A percentile compares a stretch with the other conserved stretches of the same genome.
phyloP scores from a whole-genome alignment of 1,139 yeast genomes.

The Hyphopichia fennica region DNA sequence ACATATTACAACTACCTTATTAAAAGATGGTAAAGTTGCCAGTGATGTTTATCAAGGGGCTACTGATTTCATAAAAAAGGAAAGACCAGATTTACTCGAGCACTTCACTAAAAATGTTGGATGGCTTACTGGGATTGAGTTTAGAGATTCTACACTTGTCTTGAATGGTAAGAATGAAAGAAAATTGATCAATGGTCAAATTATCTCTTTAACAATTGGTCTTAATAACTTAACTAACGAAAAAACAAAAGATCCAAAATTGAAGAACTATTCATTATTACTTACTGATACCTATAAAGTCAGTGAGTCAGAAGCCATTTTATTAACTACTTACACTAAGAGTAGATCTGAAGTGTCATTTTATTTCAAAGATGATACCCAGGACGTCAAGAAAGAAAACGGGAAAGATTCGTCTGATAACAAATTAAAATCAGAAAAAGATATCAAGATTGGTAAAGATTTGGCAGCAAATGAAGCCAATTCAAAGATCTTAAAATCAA shows the following conservation, averaged over 20 bases:
- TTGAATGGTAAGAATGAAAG: slow-evolving; percentile 76
- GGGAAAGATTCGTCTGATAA: slow-evolving; percentile 18
- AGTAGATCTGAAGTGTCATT: slow-evolving; percentile 75
- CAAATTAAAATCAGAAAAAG: slow-evolving; percentile 33
- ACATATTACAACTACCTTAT: slow-evolving; percentile 51
- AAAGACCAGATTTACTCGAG: slow-evolving; percentile 60
- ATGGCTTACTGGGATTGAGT: slow-evolving; percentile 88
- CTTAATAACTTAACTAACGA: slow-evolving; percentile 59
- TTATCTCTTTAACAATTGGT: slow-evolving; percentile 76
- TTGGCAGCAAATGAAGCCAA: slow-evolving; percentile 34
- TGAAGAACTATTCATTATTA: slow-evolving; percentile 63
- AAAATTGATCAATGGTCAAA: slow-evolving; percentile 66
- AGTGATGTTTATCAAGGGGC: slow-evolving; percentile 68
- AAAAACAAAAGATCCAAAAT: slow-evolving; percentile 46
- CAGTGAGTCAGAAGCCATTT: slow-evolving; percentile 57
- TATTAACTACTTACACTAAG: slow-evolving; percentile 76
- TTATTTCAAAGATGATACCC: slow-evolving; percentile 71
- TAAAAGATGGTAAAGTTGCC: slow-evolving; percentile 69
- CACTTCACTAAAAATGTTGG: slow-evolving; percentile 83
- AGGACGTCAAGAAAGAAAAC: slow-evolving; percentile 32
- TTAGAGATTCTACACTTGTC: slow-evolving; percentile 76
- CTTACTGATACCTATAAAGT: slow-evolving; percentile 84
- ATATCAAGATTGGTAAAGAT: slow-evolving; percentile 32
- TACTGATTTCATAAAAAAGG: slow-evolving; percentile 53
- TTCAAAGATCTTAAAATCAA: slow-evolving; percentile 71